Conservation (phyloP, 2,329 filamentous ascomycete genomes). For the Cladophialophora chaetospira region DNA sequence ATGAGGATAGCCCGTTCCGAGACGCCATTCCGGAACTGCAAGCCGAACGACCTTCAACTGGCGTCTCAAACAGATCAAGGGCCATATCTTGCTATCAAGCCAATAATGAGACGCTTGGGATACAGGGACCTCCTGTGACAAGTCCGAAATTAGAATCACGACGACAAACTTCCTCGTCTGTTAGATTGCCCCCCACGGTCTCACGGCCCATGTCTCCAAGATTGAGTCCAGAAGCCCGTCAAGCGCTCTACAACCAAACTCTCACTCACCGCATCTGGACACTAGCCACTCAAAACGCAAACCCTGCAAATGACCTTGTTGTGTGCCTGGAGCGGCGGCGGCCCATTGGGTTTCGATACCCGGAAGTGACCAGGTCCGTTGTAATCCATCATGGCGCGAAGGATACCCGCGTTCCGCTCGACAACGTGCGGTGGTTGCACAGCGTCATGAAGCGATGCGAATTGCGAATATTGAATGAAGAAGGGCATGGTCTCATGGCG, state of each 20-base stretch:
- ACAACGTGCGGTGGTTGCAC: slow-evolving; percentile 92
- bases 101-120: slow-evolving; percentile 14
- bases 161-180: slow-evolving; percentile 13
- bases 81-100: slow-evolving; percentile 24
- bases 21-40: slow-evolving; percentile 12
- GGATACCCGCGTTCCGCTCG: slow-evolving; percentile 88
- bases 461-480: slow-evolving; percentile 83
- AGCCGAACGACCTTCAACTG: slow-evolving; percentile 15
- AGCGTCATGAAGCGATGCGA: slow-evolving; percentile 93
- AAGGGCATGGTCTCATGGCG: slow-evolving; percentile 95
- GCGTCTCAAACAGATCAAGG: slow-evolving; percentile 14
- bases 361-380: slow-evolving; percentile 87
- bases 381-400: slow-evolving; percentile 92
- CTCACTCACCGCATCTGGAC: slow-evolving; percentile 95
- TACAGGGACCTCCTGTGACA: background rate
- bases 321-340: slow-evolving; percentile 90
- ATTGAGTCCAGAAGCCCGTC: slow-evolving; percentile 27
- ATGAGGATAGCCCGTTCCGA: slow-evolving; percentile 13
- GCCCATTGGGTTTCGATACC: slow-evolving; percentile 92
- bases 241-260: slow-evolving; percentile 68
- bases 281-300: slow-evolving; percentile 83
- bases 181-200: background rate
- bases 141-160: slow-evolving; percentile 12
- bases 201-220: slow-evolving; percentile 20
- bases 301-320: slow-evolving; percentile 89